Base-by-base conservation (phyloP, 2,329 filamentous ascomycete genomes). In the Hortaea werneckii region DNA sequence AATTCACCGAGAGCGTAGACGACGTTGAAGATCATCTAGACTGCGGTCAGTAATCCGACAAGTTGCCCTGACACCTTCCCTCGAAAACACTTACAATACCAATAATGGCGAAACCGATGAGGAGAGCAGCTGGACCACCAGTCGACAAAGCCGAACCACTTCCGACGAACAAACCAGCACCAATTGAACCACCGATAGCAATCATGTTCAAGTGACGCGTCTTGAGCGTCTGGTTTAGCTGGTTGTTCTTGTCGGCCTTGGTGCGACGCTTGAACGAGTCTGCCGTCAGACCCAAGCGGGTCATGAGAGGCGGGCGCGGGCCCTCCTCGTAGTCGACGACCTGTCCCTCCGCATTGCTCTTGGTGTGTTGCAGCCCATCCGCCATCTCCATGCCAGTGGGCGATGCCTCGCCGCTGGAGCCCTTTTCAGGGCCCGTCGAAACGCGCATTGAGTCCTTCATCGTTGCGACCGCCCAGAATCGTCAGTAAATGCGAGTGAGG, bases 131-230 rank as follows among this genome's bases (percentile, higher is more conserved):
- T 11, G 62, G 62, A 12, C 62, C 62, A 37, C 60, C 61, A 32
- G 46, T 54, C 7, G 58, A 54, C 11, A 65, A 54, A 8, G 62
- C 58, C 37, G 45, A 51, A 29, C 62, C 62, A 26, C 57, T 59
- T 26, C 61, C 62, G 32, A 65, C 58, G 53, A 65, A 64, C 32
- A 65, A 50, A 45, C 62, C 62, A 39, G 61, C 59, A 37, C 61
- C 61, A 10, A 61, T 61, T 6, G 54, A 53, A 20, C 58, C 58
- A 20, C 54, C 88, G 28, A 47, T 47, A 20, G 44, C 44, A 26
- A 47, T 47, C 44, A 47, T 47, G 40, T 47, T 37, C 32, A 47
- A 13, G 35, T 47, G 44, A 9, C 45, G 30, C 7, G 34, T 9
- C 45, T 61, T 58, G 37, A 63, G 53, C 29, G 50, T 50, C 40